Evolutionary conservation across 1,139 yeast genomes (phyloP).

Genomic region (Oligophagozyma castellii): DNA sequence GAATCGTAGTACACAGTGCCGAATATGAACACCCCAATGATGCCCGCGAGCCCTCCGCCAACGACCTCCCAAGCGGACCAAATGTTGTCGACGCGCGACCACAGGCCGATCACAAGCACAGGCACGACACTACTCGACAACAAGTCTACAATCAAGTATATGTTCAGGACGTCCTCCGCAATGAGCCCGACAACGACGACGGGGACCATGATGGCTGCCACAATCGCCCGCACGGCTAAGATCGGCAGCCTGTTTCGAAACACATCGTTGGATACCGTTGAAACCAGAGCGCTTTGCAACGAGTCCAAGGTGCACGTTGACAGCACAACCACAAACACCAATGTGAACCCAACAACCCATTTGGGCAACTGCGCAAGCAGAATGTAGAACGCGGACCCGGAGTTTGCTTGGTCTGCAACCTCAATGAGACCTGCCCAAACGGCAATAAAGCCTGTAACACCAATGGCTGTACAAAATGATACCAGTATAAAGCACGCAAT

Average conservation of each 20-base stretch:
- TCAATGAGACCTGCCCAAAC: constrained; percentile 74
- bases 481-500: constrained; percentile 60
- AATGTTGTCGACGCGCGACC: constrained; percentile 45
- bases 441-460: constrained; percentile 74
- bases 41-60: constrained; percentile 72
- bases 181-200: constrained; percentile 72
- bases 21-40: constrained; percentile 65
- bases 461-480: constrained; percentile 54
- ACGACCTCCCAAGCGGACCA: constrained; percentile 73
- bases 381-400: constrained; percentile 53
- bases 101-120: constrained; percentile 67
- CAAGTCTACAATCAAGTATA: constrained; percentile 82
- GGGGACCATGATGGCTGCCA: constrained; percentile 67
- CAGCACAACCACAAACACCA: constrained; percentile 57
- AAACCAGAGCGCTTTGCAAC: constrained; percentile 76
- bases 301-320: constrained; percentile 89
- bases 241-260: constrained; percentile 68
- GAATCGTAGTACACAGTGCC: constrained; percentile 65
- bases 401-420: constrained; percentile 46
- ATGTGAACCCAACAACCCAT: constrained; percentile 76
- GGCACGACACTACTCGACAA: constrained; percentile 82
- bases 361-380: constrained; percentile 63
- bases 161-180: constrained; percentile 72
- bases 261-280: constrained; percentile 77
- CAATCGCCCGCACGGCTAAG: constrained; percentile 57